Base-by-base conservation (phyloP, 1,284 basidiomycete genomes). In the Moesziomyces antarcticus region DNA sequence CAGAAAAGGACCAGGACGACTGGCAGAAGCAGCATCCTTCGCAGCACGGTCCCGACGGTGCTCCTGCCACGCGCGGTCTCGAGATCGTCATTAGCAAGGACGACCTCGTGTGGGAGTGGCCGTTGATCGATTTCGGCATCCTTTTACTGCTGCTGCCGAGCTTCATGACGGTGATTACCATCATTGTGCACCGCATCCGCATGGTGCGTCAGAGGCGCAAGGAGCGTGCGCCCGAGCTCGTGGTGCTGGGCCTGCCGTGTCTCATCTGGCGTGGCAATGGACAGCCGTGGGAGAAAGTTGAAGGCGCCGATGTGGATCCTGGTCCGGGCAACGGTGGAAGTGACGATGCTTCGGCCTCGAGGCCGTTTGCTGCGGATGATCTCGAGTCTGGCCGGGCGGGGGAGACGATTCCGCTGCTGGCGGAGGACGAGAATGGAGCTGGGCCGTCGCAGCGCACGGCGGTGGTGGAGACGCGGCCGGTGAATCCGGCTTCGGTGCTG, bases 141-240 rank as follows among this genome's bases (percentile, higher is more conserved):
- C 53, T 83, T 24, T 55, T 84, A 16, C 64, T 83, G n/a, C 64
- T 84, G 6, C 54, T 84, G 9, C 82, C 82, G 0, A 81, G 82
- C 9, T 62, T 83, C 46, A 75, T 83, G 73, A 82, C 81, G 9
- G 58, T 84, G 16, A 55, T 66, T 21, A 80, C 77, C 13, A 65
- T 84, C 44, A 73, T 83, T 22, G 56, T 77, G 5, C 80, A 84
- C 47, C 73, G 79, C 41, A 60, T 83, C 40, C 74, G 78, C 18
- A 54, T 71, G 53, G 50, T 71, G 5, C 68, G 75, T n/a, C 77
- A 81, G 50, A 61, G 79, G 20, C 65, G 74, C 25, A 79, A 78
- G 41, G 80, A 83, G 37, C 68, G 82, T 25, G 82, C 82, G 2
- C 81, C 82, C 1, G 67, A 82, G 50, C 53, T 70, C 3, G 75